Evolutionary conservation across 2,329 filamentous ascomycete species (phyloP), one percentile per base, ranked within the genome.

Genomic region (Ilyonectria mors-panacis): DNA sequence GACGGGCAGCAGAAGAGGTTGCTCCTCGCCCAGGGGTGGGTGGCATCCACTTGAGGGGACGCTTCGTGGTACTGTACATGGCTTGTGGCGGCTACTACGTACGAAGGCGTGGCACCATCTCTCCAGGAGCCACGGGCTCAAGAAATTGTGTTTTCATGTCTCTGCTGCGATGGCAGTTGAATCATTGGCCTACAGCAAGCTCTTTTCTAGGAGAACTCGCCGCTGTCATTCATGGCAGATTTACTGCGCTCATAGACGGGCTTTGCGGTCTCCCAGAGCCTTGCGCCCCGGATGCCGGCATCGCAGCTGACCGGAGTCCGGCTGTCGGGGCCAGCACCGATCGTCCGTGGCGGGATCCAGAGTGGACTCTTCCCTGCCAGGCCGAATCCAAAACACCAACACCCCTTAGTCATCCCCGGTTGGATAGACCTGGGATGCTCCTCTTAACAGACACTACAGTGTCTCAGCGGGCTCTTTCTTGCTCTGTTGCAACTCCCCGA

Each of bases 241-340:
- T 6, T 6, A 10, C 26, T 33, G 5, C 9, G 21, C 28, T 19
- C 12, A 13, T 21, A 19, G 17, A 12, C 48, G 15, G n/a, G 4
- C 5, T 17, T 30, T n/a, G 23, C 56, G 65, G 28, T 19, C 33
- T n/a, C 39, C 26, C 7, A 45, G 35, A 26, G 23, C 23, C 6
- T 26, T 26, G 26, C 26, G 26, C 26, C 26, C 26, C 26, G 26
- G 26, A 6, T 26, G 26, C 26, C 26, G 26, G 26, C 26, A 26
- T 26, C 7, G 30, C 30, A 33, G 30, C 12, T 7, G 30, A 7
- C 8, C 66, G 59, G 64, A 58, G 56, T 12, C 59, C 74, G 74
- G 74, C 66, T 76, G 68, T 76, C 73, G 74, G 74, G 74, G 8
- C 30, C 8, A 33, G 9, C 30, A 26, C 26, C 74, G 74, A 76